phyloP scores from a whole-genome alignment of 2,329 filamentous ascomycete species.

The Sclerotinia minor region DNA sequence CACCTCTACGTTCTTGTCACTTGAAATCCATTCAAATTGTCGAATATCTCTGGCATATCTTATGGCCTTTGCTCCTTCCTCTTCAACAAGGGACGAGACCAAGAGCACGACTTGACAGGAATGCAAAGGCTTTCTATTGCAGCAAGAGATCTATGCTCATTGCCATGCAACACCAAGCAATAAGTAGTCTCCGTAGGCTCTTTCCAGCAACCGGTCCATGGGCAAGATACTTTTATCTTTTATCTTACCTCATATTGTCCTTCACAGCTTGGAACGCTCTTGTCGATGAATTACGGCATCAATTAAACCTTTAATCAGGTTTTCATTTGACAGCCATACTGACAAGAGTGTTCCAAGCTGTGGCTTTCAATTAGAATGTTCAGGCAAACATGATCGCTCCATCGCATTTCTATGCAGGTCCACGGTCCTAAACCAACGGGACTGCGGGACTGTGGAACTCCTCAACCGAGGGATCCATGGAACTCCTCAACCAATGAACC shows the following conservation, averaged over 20 bases:
- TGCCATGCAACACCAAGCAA: constrained; percentile 96
- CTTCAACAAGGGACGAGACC: constrained; percentile 91
- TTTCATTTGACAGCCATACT: too few species aligned
- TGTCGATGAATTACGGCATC: not conserved
- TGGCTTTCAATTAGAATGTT: constrained; percentile 3
- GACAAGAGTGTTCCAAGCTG: constrained; percentile 17
- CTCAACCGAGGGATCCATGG: constrained; percentile 90
- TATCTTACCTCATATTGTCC: not conserved
- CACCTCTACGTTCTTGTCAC: constrained; percentile 73
- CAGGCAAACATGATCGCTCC: constrained; percentile 11
- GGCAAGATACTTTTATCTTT: too few species aligned
- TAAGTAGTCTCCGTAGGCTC: constrained; percentile 46
- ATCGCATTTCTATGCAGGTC: constrained; percentile 18
- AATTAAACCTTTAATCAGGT: not conserved
- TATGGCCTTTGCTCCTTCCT: constrained; percentile 99
- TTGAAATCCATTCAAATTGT: constrained; percentile 81
- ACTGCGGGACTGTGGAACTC: constrained; percentile 62
- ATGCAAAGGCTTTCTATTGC: constrained; percentile 99
- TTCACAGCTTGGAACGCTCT: not conserved
- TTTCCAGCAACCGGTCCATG: not conserved
- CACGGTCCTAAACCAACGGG: constrained; percentile 55
- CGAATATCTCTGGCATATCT: constrained; percentile 74
- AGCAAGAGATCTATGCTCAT: constrained; percentile 98
- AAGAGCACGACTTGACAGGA: constrained; percentile 91
- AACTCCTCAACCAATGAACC: constrained; percentile 86